Evolutionary conservation across 352 stramenopile genomes (phyloP), one percentile per base, ranked within the genome.

Genomic region (Pythium guiyangense): DNA sequence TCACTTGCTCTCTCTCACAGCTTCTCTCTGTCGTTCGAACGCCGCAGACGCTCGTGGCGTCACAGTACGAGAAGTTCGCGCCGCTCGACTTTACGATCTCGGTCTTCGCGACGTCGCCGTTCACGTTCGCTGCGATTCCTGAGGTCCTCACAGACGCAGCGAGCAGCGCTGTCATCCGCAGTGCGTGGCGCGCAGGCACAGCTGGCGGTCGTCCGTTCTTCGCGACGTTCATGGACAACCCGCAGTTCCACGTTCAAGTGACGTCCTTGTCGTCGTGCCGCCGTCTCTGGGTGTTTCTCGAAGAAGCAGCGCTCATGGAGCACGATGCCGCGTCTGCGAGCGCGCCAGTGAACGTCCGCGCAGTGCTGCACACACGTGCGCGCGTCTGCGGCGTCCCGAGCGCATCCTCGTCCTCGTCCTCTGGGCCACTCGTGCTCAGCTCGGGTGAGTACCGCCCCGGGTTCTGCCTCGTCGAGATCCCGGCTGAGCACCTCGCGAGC

Each of bases 51-150:
- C 67, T 98, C 8, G 88, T 97, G n/a, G 72, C 91, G 2, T 97
- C 90, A 17, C 90, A 97, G 58, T 97, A 95, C 56, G 86, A 97
- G 59, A 97, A 97, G 54, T 87, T 90, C 50, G 71, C 83, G n/a
- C 71, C 85, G 39, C 63, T 97, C 27, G 86, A 96, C 61, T 97
- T 94, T 64, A 94, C 88, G 39, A 65, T 97, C 10, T 91, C 74
- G 0, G 72, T 96, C 4, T 97, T 92, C 70, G 90, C 85, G 3
- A 94, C 86, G 6, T 66, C 71, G n/a, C 75, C 68, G n/a, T 91
- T 90, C 56, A 65, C 68, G 17, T 91, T 79, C 61, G 62, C 74
- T 22, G 65, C 71, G 0, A 74, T 88, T 18, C 74, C 77, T 5
- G 74, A 81, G 49, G 60, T 89, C 26, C 34, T 64, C 40, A 74